Evolutionary conservation across 179 eudicot genomes (phyloP).

Genomic region (Gypsophila paniculata): DNA sequence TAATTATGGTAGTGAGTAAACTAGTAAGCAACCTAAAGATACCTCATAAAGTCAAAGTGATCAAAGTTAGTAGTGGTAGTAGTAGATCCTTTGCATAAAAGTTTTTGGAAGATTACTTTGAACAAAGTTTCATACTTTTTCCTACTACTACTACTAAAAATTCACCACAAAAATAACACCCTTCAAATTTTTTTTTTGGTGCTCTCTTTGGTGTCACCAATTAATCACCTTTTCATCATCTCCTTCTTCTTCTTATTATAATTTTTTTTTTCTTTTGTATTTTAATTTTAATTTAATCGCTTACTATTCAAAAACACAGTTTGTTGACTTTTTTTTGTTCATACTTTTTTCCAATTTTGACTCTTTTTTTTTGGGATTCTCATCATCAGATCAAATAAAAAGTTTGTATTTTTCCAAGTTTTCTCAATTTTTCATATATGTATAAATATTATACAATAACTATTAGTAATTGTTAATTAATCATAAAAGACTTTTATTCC

Average conservation of each 20-base stretch:
- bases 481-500: too few species aligned
- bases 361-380: conserved; percentile 16
- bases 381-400: conserved; percentile 17
- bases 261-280: not conserved
- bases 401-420: conserved; percentile 4
- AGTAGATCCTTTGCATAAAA: conserved; percentile 24
- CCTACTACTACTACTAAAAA: not conserved
- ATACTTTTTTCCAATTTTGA: conserved; percentile 24
- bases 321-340: conserved; percentile 28
- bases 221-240: conserved; percentile 4
- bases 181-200: not conserved
- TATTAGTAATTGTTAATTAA: too few species aligned
- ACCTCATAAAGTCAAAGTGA: conserved; percentile 34
- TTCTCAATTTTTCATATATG: conserved; percentile 2
- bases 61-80: conserved; percentile 30
- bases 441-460: too few species aligned
- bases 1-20: too few species aligned
- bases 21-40: not conserved
- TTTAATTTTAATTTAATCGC: not conserved
- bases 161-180: not conserved
- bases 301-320: conserved; percentile 26
- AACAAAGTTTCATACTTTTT: too few species aligned
- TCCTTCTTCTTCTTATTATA: conserved; percentile 12
- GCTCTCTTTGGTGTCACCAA: not conserved
- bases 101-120: conserved; percentile 2